Evolutionary conservation across 2,329 filamentous ascomycete genomes (phyloP).

Genomic region (Fusarium tricinctum): DNA sequence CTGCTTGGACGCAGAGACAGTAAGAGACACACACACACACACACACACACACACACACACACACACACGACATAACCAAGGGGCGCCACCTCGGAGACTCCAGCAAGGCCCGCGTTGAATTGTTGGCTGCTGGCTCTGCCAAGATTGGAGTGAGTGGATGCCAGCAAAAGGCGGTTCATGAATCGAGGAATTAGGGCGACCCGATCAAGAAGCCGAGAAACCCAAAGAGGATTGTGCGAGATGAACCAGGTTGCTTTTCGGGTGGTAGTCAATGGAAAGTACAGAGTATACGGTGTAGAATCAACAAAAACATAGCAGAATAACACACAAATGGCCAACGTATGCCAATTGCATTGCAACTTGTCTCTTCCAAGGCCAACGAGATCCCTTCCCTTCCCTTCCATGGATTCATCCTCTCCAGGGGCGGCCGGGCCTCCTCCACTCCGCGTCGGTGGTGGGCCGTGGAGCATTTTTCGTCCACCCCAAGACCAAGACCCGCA

Average conservation of each 20-base stretch:
- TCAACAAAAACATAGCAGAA: not conserved
- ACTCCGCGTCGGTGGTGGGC: constrained; percentile 28
- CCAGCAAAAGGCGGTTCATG: constrained; percentile 33
- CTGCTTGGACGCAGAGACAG: constrained; percentile 10
- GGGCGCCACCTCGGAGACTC: constrained; percentile 42
- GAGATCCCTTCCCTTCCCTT: constrained; percentile 13
- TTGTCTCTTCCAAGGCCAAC: constrained; percentile 8
- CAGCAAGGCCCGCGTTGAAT: constrained; percentile 15
- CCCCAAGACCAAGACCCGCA: constrained; percentile 26
- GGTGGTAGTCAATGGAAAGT: not conserved
- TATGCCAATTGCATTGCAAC: constrained; percentile 5
- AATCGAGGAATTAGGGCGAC: constrained; percentile 33
- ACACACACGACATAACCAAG: constrained; percentile 27
- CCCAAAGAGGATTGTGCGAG: constrained; percentile 28
- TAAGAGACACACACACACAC: no score
- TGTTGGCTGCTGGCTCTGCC: constrained; percentile 26
- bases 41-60: constrained; percentile 4
- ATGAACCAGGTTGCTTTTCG: constrained; percentile 15
- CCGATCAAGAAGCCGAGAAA: constrained; percentile 36
- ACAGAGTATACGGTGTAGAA: not conserved
- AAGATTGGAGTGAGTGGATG: constrained; percentile 37
- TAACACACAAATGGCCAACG: not conserved
- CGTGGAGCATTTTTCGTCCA: constrained; percentile 10
- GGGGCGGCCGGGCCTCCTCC: constrained; percentile 33
- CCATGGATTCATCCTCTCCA: constrained; percentile 24